phyloP scores from a whole-genome alignment of 2,329 filamentous ascomycete species.

The Ophiocordyceps sinensis region DNA sequence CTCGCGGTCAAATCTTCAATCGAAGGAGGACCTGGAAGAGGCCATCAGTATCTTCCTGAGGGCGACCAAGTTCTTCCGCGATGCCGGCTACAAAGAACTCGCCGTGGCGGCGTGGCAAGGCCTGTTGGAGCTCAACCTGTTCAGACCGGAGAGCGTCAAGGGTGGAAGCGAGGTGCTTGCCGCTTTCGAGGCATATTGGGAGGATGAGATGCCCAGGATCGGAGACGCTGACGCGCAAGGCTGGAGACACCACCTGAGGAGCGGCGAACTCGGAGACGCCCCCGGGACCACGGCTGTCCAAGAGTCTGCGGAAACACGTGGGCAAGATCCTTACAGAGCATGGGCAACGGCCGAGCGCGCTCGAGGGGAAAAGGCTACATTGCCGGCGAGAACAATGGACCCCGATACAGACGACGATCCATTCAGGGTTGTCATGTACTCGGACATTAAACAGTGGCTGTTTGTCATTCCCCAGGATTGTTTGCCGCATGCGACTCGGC shows the following conservation, averaged over 20 bases:
- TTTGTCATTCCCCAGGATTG: slow-evolving; percentile 28
- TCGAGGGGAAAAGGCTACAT: slow-evolving; percentile 29
- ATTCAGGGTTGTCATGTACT: slow-evolving; percentile 66
- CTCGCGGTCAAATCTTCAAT: slow-evolving; percentile 2
- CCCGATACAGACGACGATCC: slow-evolving; percentile 66
- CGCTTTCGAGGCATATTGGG: slow-evolving; percentile 66
- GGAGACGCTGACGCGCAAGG: slow-evolving; percentile 60
- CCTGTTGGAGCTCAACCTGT: slow-evolving; percentile 57
- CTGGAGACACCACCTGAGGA: slow-evolving; percentile 44
- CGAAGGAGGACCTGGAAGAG: slow-evolving; percentile 10
- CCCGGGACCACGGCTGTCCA: slow-evolving; percentile 19
- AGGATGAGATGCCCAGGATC: slow-evolving; percentile 64
- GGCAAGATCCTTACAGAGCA: slow-evolving; percentile 31
- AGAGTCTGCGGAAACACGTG: slow-evolving; percentile 6
- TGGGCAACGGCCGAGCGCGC: slow-evolving; percentile 42
- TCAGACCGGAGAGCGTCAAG: slow-evolving; percentile 20
- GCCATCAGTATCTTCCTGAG: slow-evolving; percentile 58
- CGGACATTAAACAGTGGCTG: slow-evolving; percentile 56
- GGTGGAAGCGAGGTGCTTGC: slow-evolving; percentile 13
- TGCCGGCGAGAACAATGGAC: slow-evolving; percentile 63
- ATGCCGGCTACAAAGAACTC: slow-evolving; percentile 66
- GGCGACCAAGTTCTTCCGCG: slow-evolving; percentile 56
- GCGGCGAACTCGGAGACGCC: slow-evolving; percentile 20
- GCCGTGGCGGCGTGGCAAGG: slow-evolving; percentile 75
- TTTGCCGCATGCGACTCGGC: slow-evolving; percentile 19